Evolutionary conservation across 169 alveolate genomes (phyloP), one percentile per base, ranked within the genome.

Genomic region (Babesia ovata): DNA sequence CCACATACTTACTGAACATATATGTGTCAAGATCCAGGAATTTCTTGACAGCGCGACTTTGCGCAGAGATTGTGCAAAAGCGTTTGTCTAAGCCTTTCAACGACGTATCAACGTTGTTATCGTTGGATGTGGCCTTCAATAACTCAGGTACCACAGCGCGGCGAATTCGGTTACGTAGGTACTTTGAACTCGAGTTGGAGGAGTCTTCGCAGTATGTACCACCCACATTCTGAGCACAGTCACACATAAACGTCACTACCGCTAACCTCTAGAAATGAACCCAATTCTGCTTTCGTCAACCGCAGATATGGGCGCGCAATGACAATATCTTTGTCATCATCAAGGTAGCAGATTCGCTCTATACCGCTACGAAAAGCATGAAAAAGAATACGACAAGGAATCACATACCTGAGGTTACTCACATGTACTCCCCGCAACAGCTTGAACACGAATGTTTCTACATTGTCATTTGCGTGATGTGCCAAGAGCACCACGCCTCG

Each of bases 361-460:
- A 82, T 82, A 36, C 79, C 83, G 54, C 87, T 79, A 69, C 4
- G 36, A 0, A 50, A 16, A 58, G 19, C n/a, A 1, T 28, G 45
- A 14, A n/a, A 26, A 10, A 29, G 1, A 11, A 28, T 36, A 12
- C 4, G 12, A 2, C 19, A 42, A 42, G 36, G 16, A 13, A 24
- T 0, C 0, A 56, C 85, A 11, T 63, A 72, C 85, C 46, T 69
- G 33, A 82, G 65, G 44, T 82, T 82, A 26, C 70, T 50, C 36
- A 82, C 39, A 53, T 63, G 77, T 12, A 75, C 70, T 11, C 86
- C 89, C 19, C 89, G 75, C 46, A 75, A 33, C 19, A 82, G 39
- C 44, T 82, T 82, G 33, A 74, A 79, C 19, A 82, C 22, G 21
- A 82, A 49, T 0, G 89, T 82, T 28, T 82, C 89, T 36, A 82